Percentiles rank a stretch among this genome's conserved stretches.
These are phyloP conservation scores for Ceratocystis destructans DNA, from an alignment of 2,329 filamentous ascomycete species.

Conservation along the genomic window DNA sequence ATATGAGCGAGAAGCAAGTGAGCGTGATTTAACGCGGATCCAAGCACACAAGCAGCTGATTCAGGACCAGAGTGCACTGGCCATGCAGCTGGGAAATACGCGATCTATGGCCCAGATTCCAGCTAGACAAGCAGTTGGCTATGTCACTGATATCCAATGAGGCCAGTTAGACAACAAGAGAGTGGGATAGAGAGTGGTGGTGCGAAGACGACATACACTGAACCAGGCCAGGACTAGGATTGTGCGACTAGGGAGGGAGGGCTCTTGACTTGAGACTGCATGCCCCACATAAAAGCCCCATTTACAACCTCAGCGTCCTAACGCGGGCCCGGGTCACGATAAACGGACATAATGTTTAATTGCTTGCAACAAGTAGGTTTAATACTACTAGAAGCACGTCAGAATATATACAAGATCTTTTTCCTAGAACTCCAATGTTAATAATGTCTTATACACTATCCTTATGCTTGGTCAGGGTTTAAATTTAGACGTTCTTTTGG, in stretches of 20 bases:
- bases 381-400: background rate
- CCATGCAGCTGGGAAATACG: slow-evolving; percentile 33
- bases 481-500: background rate
- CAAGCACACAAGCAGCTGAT: slow-evolving; percentile 41
- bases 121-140: slow-evolving; percentile 40
- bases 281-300: slow-evolving; percentile 13
- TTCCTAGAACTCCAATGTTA: background rate
- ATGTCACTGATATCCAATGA: slow-evolving; percentile 27
- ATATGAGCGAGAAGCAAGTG: slow-evolving; percentile 35
- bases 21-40: slow-evolving; percentile 33
- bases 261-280: background rate
- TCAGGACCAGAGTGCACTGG: slow-evolving; percentile 32
- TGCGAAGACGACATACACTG: background rate
- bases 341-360: background rate
- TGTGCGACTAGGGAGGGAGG: background rate
- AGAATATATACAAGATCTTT: background rate
- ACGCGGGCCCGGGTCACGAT: background rate
- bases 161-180: no score
- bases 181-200: background rate
- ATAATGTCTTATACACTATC: background rate
- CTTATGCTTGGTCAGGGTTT: background rate
- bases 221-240: background rate
- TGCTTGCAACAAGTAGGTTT: background rate
- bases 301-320: slow-evolving; percentile 18
- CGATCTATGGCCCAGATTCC: slow-evolving; percentile 19